phyloP scores from a whole-genome alignment of 805 yeast genomes.

The Cyberlindnera lachancei region DNA sequence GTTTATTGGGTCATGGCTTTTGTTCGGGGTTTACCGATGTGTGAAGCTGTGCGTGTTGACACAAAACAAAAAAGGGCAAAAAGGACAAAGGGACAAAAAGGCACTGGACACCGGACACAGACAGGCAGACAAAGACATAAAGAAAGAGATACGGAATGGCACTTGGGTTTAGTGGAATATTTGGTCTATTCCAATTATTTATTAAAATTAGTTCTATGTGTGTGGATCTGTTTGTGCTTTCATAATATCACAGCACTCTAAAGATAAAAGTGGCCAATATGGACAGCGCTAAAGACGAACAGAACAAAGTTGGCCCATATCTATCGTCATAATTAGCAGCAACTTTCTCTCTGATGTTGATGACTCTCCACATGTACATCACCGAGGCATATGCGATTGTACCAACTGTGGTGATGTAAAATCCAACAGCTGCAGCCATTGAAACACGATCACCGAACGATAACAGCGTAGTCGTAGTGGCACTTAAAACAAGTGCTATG shows the following conservation, averaged over 20 bases:
- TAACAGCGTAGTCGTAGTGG: conserved; percentile 79
- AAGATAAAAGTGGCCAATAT: conserved; percentile 53
- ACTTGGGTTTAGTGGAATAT: too few species aligned
- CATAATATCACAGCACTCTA: conserved; percentile 17
- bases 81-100: too few species aligned
- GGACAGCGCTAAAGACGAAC: conserved; percentile 65
- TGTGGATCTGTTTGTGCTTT: too few species aligned
- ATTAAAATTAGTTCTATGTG: too few species aligned
- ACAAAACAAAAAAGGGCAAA: too few species aligned
- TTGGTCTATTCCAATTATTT: too few species aligned
- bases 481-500: conserved; percentile 79
- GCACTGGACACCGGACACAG: too few species aligned
- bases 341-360: conserved; percentile 73
- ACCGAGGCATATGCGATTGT: conserved; percentile 67
- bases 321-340: conserved; percentile 83
- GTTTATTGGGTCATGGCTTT: too few species aligned
- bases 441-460: conserved; percentile 76
- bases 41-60: too few species aligned
- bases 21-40: too few species aligned
- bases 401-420: conserved; percentile 70
- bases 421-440: conserved; percentile 77
- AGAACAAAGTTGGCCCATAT: conserved; percentile 79
- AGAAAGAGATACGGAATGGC: too few species aligned
- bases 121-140: too few species aligned
- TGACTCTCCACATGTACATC: conserved; percentile 74